These are phyloP conservation scores for Kernera saxatilis DNA, from an alignment of 345 rosid genomes.

Conservation along the genomic window DNA sequence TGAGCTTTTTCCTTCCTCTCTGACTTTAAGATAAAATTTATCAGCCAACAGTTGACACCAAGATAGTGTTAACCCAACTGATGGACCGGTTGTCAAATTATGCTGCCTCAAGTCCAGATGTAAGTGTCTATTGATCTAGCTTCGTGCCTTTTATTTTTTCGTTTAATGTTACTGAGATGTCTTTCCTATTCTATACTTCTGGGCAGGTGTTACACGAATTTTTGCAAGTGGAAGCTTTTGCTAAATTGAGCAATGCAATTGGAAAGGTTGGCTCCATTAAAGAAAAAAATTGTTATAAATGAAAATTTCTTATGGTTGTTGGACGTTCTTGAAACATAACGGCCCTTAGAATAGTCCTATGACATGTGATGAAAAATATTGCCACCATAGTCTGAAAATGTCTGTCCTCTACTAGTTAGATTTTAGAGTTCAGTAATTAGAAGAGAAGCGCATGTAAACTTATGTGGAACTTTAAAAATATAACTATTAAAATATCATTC, in stretches of 20 bases:
- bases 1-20: constrained; percentile 3
- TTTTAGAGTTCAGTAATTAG: neutral
- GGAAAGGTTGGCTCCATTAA: constrained; percentile 53
- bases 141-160: neutral
- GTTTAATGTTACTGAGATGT: neutral
- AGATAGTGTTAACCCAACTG: constrained; percentile 71
- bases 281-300: neutral
- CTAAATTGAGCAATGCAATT: constrained; percentile 75
- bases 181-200: constrained; percentile 1
- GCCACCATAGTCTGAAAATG: neutral
- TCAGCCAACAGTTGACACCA: constrained; percentile 86
- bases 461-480: neutral
- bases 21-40: constrained; percentile 21
- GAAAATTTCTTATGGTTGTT: neutral
- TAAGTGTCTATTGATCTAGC: constrained; percentile 30
- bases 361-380: neutral
- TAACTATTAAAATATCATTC: neutral
- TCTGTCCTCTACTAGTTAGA: neutral
- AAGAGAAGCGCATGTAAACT: neutral
- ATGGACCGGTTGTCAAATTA: constrained; percentile 94
- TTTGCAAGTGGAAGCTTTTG: constrained; percentile 91
- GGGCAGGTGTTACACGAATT: constrained; percentile 68
- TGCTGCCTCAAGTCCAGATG: constrained; percentile 77
- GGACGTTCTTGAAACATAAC: neutral
- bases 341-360: neutral